Base-by-base conservation (phyloP, 768 basidiomycete species). In the Naganishia antarctica region DNA sequence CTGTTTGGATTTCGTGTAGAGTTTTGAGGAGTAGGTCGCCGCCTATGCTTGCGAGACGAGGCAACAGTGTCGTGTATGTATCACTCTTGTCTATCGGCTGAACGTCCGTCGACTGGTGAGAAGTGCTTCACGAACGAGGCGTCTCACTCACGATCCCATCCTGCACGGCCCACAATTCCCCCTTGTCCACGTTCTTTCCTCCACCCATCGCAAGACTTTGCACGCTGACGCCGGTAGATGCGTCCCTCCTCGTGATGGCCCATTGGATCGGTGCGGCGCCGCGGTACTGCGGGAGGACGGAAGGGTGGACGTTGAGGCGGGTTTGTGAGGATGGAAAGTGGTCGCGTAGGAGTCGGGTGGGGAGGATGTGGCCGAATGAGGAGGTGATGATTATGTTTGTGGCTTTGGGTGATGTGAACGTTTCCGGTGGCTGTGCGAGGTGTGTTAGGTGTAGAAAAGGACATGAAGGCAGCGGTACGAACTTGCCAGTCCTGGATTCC, bases 241-340 rank as follows among this genome's bases (percentile, higher is more conserved):
- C 72, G 53, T 85, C 85, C 26, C 28, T 18, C 13, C 50, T 26
- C 46, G 89, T 78, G 43, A 97, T 80, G 0, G 87, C 82, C 70
- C 86, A 87, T 71, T 96, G 92, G 41, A 97, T 89, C 0, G 92
- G 92, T 2, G 91, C 89, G 9, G 92, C 85, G 0, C 92, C 92
- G n/a, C 92, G 85, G 74, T 89, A 92, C 28, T 82, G 80, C 0
- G 92, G 92, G 34, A 97, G 82, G 0, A 91, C 79, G 37, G 91
- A 93, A 0, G 91, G 91, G 70, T 97, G 92, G 6, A 97, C 84
- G 71, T 97, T 96, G 40, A 97, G 80, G 25, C 87, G 80, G 48
- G 43, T 48, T 13, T 84, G 83, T 0, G 76, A 70, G 0, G 80
- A 79, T 0, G 78, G 81, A 71, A 94, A 94, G 43, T 82, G 79